Percentiles rank a stretch among this genome's conserved stretches.
These are phyloP conservation scores for Bryoglossum gracile DNA, from an alignment of 495 filamentous ascomycete genomes.

Conservation along the genomic window DNA sequence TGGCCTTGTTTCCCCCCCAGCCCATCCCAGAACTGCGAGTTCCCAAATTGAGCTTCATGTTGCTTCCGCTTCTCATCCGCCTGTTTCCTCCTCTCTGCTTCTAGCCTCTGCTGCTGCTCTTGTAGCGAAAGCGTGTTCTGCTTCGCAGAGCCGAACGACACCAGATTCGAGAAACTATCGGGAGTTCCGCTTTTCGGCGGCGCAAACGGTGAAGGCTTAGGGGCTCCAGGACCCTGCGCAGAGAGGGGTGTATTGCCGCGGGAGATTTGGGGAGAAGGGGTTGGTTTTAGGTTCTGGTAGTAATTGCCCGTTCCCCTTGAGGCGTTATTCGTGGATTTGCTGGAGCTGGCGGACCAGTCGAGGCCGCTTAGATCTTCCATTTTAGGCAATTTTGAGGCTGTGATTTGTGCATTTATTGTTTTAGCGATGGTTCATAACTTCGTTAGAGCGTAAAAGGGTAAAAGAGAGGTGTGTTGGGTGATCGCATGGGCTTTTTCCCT, in stretches of 20 bases:
- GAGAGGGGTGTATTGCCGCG: constrained; percentile 20
- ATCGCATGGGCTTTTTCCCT: not conserved
- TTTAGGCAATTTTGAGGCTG: constrained; percentile 5
- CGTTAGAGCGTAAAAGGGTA: constrained; percentile 5
- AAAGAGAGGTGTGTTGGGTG: not conserved
- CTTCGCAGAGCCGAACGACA: constrained; percentile 60
- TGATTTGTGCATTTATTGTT: not conserved
- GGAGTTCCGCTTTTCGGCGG: constrained; percentile 54
- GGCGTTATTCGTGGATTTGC: constrained; percentile 27
- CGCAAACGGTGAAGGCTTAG: constrained; percentile 38
- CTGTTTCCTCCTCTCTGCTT: constrained; percentile 68
- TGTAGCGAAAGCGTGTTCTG: constrained; percentile 62
- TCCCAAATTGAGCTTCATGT: constrained; percentile 68
- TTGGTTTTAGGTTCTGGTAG: constrained; percentile 56
- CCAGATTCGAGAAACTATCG: constrained; percentile 87
- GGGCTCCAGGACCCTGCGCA: constrained; percentile 33
- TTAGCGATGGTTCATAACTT: constrained; percentile 8
- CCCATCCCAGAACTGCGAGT: constrained; percentile 65
- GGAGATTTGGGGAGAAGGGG: constrained; percentile 49
- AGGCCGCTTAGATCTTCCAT: constrained; percentile 51
- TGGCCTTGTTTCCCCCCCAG: constrained; percentile 37
- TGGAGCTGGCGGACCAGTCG: constrained; percentile 40
- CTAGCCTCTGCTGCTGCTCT: constrained; percentile 76
- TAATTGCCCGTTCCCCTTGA: constrained; percentile 36
- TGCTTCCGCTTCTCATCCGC: constrained; percentile 63